phyloP scores from a whole-genome alignment of 2,329 filamentous ascomycete species.

The Claviceps sp. region DNA sequence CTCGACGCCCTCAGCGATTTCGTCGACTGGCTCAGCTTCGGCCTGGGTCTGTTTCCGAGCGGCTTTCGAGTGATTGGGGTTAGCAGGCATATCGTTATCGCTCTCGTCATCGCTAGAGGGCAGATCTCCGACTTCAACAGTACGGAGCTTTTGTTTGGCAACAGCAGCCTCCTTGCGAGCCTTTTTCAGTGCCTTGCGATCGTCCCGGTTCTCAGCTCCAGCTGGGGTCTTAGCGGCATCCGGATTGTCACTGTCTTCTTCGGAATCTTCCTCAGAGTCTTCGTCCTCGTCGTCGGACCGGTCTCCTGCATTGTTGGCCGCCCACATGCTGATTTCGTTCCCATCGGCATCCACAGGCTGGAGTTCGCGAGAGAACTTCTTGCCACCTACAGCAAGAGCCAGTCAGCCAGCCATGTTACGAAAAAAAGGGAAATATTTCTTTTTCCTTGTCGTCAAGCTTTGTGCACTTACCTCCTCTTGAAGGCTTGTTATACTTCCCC shows the following conservation, averaged over 20 bases:
- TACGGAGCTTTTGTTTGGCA: conserved; percentile 55
- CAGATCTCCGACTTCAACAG: conserved; percentile 72
- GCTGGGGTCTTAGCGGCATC: conserved; percentile 28
- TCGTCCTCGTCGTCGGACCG: conserved; percentile 41
- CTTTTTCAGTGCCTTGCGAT: conserved; percentile 78
- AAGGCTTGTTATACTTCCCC: conserved; percentile 90
- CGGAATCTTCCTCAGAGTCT: conserved; percentile 38
- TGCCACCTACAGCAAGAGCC: conserved; percentile 52
- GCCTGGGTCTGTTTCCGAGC: conserved; percentile 41
- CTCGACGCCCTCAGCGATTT: conserved; percentile 40
- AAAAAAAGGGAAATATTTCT: too few species aligned
- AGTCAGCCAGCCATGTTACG: neutral
- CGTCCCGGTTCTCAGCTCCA: conserved; percentile 56
- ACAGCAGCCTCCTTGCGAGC: conserved; percentile 84
- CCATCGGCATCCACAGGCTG: conserved; percentile 81
- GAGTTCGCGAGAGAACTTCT: conserved; percentile 87
- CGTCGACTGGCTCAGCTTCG: conserved; percentile 28
- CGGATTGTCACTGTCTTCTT: conserved; percentile 35
- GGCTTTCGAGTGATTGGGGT: conserved; percentile 82
- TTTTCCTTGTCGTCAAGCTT: neutral
- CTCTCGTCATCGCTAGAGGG: conserved; percentile 57
- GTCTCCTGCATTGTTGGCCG: conserved; percentile 42
- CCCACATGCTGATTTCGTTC: conserved; percentile 82
- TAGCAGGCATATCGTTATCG: conserved; percentile 61
- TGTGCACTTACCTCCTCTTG: conserved; percentile 62